These are phyloP conservation scores for Corchorus capsularis DNA, from an alignment of 345 rosid species.

Conservation along the genomic window DNA sequence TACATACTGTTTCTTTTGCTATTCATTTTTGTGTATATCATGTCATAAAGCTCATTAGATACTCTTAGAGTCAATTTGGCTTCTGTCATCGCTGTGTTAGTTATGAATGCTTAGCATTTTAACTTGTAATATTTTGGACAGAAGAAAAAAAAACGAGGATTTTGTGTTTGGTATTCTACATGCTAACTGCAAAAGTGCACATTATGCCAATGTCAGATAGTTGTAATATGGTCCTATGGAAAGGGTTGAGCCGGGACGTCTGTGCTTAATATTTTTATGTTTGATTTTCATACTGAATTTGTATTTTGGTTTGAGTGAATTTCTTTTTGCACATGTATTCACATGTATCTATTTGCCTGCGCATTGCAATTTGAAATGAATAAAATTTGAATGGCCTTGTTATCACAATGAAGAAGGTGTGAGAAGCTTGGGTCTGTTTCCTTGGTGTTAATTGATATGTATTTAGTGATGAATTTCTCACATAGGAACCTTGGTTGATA, in stretches of 20 bases:
- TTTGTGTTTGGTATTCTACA: background rate
- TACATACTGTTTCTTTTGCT: slow-evolving; percentile 10
- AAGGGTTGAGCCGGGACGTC: background rate
- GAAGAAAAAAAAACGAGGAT: slow-evolving; percentile 2
- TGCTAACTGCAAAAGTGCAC: slow-evolving; percentile 9
- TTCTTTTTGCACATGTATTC: background rate
- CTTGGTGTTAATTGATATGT: background rate
- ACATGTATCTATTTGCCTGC: background rate
- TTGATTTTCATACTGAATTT: background rate
- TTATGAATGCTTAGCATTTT: background rate
- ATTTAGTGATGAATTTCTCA: background rate
- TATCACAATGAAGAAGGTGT: background rate
- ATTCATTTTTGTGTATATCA: background rate
- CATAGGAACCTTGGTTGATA: background rate
- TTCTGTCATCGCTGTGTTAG: background rate
- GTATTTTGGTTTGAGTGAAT: background rate
- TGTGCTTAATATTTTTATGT: background rate
- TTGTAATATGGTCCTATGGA: background rate
- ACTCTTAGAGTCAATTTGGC: slow-evolving; percentile 9
- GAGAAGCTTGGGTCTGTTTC: background rate
- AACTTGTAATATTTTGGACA: background rate
- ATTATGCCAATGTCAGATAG: background rate
- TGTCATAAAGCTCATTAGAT: background rate
- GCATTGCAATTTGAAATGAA: background rate
- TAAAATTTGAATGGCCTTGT: background rate